A percentile compares a stretch with the other conserved stretches of the same genome.
Conservation (phyloP, 345 rosid genomes). For the Eucalyptus pauciflora region DNA sequence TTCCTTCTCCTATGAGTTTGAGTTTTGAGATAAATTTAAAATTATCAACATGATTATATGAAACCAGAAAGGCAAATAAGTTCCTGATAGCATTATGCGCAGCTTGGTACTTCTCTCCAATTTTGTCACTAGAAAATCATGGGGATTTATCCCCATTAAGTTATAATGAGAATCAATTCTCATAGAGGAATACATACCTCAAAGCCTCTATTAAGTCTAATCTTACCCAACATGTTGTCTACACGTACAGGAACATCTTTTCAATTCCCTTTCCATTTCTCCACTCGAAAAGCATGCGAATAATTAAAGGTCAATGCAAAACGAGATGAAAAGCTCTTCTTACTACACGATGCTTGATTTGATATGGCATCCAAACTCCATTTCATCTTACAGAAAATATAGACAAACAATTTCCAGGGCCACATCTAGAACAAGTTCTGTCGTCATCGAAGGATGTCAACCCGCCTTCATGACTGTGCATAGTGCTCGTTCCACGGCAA, state of each 20-base stretch:
- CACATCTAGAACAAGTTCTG: not conserved
- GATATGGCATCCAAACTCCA: not conserved
- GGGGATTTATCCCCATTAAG: not conserved
- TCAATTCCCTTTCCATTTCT: not conserved
- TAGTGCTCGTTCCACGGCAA: not conserved
- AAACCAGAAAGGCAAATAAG: not conserved
- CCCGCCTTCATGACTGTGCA: not conserved
- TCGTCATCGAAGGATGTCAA: not conserved
- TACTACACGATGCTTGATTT: not conserved
- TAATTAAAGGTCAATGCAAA: not conserved
- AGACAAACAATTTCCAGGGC: not conserved
- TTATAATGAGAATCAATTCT: not conserved
- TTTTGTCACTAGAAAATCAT: not conserved
- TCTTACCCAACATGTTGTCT: not conserved
- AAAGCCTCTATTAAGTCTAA: not conserved
- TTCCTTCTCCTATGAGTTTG: not conserved
- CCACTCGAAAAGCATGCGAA: not conserved
- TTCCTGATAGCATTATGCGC: not conserved
- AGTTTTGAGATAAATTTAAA: not conserved
- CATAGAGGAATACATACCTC: not conserved
- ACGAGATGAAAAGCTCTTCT: not conserved
- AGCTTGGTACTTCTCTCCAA: not conserved
- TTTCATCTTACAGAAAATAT: not conserved
- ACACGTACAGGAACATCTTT: not conserved
- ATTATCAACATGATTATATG: not conserved